These are phyloP conservation scores for Conticribra guillardii DNA, from an alignment of 108 stramenopile species.

Conservation along the genomic window DNA sequence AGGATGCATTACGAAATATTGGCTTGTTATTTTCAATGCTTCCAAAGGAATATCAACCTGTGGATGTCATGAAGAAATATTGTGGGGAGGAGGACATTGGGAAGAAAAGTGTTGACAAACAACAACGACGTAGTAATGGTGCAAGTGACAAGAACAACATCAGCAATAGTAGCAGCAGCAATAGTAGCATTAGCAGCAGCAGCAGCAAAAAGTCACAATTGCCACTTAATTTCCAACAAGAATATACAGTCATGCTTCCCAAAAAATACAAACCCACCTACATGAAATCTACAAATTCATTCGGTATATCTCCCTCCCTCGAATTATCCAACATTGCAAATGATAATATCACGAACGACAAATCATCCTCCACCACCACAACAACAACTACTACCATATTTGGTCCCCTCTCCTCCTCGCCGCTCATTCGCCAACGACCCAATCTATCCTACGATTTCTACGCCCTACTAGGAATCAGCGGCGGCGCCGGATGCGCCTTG, in stretches of 20 bases:
- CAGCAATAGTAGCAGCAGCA: not conserved
- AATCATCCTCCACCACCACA: conserved; percentile 60
- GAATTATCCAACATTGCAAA: conserved; percentile 53
- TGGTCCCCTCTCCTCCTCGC: conserved; percentile 62
- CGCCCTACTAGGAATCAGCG: conserved; percentile 80
- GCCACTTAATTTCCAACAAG: conserved; percentile 25
- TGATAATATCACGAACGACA: too few relatives aligned
- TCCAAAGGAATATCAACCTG: conserved; percentile 74
- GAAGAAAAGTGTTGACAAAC: too few relatives aligned
- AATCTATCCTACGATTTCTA: conserved; percentile 55
- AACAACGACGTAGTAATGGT: too few relatives aligned
- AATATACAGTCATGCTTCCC: conserved; percentile 54
- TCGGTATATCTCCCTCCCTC: conserved; percentile 55
- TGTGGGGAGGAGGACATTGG: conserved; percentile 11
- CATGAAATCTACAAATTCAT: conserved; percentile 18
- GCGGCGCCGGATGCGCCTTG: conserved; percentile 88
- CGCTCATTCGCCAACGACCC: conserved; percentile 60
- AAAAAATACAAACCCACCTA: conserved; percentile 31
- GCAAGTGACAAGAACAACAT: too few relatives aligned
- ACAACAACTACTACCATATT: conserved; percentile 64
- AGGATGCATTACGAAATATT: conserved; percentile 56
- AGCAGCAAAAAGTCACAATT: conserved; percentile 21
- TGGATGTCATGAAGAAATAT: conserved; percentile 21
- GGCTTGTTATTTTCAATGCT: conserved; percentile 70
- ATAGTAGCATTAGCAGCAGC: not conserved